phyloP scores from a whole-genome alignment of 148 eudicot species.

The Rhododendron williamsianum region DNA sequence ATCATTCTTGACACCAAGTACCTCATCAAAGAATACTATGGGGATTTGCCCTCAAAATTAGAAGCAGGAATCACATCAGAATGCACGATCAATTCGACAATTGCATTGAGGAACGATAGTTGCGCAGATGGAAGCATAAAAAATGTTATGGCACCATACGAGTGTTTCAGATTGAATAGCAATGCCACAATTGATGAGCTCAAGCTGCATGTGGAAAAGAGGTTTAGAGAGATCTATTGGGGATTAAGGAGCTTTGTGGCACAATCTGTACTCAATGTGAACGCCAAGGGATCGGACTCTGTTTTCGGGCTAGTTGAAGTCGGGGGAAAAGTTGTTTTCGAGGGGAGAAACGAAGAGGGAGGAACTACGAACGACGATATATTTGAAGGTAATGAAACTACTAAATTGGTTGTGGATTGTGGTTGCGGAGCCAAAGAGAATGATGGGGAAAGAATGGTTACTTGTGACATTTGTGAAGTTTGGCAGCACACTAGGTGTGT shows the following conservation, averaged over 20 bases:
- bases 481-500: constrained; percentile 88
- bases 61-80: constrained; percentile 20
- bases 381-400: constrained; percentile 16
- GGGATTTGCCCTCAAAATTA: constrained; percentile 19
- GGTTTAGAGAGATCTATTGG: constrained; percentile 52
- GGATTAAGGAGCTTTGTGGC: constrained; percentile 45
- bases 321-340: constrained; percentile 46
- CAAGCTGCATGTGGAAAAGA: constrained; percentile 48
- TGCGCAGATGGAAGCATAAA: background rate
- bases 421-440: constrained; percentile 73
- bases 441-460: constrained; percentile 90
- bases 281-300: constrained; percentile 30
- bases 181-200: constrained; percentile 49
- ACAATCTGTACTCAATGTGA: constrained; percentile 30
- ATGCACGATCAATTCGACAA: constrained; percentile 39
- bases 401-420: constrained; percentile 48
- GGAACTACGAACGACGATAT: constrained; percentile 5
- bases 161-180: constrained; percentile 32
- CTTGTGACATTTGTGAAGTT: constrained; percentile 86
- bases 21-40: constrained; percentile 51
- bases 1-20: constrained; percentile 75
- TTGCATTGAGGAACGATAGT: constrained; percentile 24
- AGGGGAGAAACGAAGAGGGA: constrained; percentile 21
- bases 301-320: constrained; percentile 33
- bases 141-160: constrained; percentile 39